phyloP scores from a whole-genome alignment of 225 moss, liverwort and hornwort genomes.

The Marchantia polymorpha region DNA sequence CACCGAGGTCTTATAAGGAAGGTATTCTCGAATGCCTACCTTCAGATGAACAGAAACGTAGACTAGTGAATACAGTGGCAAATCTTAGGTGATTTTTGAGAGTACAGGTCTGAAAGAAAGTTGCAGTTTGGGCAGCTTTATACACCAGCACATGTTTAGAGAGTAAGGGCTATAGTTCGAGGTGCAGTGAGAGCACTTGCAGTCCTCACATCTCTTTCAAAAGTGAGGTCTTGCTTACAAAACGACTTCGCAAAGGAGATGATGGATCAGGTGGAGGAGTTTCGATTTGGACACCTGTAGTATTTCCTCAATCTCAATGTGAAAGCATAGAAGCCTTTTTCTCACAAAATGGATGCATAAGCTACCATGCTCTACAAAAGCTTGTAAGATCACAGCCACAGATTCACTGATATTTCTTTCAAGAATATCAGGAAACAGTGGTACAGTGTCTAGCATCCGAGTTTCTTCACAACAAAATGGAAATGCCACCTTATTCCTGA shows the following conservation, averaged over 20 bases:
- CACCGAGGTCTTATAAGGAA: conserved; percentile 67
- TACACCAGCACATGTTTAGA: conserved; percentile 86
- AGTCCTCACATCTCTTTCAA: conserved; percentile 77
- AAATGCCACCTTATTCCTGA: too few relatives aligned
- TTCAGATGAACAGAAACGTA: conserved; percentile 73
- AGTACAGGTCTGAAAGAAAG: too few relatives aligned
- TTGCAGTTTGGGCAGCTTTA: conserved; percentile 98
- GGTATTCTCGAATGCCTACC: conserved; percentile 78
- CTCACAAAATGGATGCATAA: conserved; percentile 92
- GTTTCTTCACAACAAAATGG: too few relatives aligned
- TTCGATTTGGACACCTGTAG: conserved; percentile 84
- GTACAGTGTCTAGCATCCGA: too few relatives aligned
- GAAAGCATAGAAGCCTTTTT: conserved; percentile 91
- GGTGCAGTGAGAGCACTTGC: conserved; percentile 81
- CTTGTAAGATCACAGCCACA: conserved; percentile 89
- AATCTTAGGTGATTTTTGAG: too few relatives aligned
- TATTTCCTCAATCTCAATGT: conserved; percentile 86
- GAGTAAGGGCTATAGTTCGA: conserved; percentile 76
- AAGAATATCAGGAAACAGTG: too few relatives aligned
- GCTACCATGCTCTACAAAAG: conserved; percentile 80
- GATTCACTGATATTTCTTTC: too few relatives aligned
- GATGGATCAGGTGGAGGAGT: conserved; percentile 61
- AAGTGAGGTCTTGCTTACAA: conserved; percentile 67
- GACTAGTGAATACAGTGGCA: too few relatives aligned
- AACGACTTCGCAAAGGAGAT: conserved; percentile 69